Evolutionary conservation across 306 rosid genomes (phyloP), one percentile per base, ranked within the genome.

Genomic region (Alnus rubra): DNA sequence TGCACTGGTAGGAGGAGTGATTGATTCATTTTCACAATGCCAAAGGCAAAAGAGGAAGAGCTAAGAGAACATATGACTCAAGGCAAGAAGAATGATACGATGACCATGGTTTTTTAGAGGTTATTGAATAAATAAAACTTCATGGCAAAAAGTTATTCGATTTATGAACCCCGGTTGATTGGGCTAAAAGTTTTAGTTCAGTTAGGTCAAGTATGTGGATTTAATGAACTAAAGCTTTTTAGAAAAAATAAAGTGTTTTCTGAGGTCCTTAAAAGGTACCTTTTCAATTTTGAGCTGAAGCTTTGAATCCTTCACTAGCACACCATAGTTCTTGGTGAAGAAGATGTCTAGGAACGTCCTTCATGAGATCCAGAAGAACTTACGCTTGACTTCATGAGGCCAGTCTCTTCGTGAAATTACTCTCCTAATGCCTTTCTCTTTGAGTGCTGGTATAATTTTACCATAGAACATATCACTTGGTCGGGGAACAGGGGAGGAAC

Each of bases 381-480:
- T 94, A 74, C 90, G 86, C 85, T 94, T 94, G 80, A 94, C 98
- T 84, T 94, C 98, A 76, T 89, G 97, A 74, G 98, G 98, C 98
- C 98, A 94, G 82, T 94, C 98, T 84, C 98, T 92, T 71, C 98
- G 90, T 77, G 97, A 94, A 87, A 94, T 92, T 86, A 94, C 98
- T 89, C 98, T 92, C 82, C 91, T 92, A 80, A 94, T 94, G 80
- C 98, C 98, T 87, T 94, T 94, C 88, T 94, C 98, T 87, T 94
- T 94, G 56, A 94, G 97, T 79, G 98, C 98, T 31, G 98, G 98
- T 80, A 94, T 94, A 85, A 94, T 94, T 88, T 94, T 94, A 83
- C 98, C 98, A 79, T 94, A 94, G 81, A 94, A 92, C 98, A 94
- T 94, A 87, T 94, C 98, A 87, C 98, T 92, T 23, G 98, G 98